A percentile compares a stretch with the other conserved stretches of the same genome.
These are phyloP conservation scores for Grammothele lineata DNA, from an alignment of 768 basidiomycete species.

Conservation along the genomic window DNA sequence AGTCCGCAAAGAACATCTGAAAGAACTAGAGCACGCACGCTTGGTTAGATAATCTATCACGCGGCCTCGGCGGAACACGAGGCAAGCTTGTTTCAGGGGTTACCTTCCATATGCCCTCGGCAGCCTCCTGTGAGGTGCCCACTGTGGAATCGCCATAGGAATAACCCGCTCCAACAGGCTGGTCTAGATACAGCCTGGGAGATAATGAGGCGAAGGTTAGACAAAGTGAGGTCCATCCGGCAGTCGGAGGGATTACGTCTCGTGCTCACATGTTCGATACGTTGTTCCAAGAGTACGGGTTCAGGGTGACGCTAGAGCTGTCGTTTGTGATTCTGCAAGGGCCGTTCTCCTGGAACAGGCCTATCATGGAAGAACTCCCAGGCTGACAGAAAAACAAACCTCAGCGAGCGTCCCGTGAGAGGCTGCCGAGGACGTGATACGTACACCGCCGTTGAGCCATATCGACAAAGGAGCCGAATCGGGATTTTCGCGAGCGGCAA, in stretches of 20 bases:
- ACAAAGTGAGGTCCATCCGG: neutral
- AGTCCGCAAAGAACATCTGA: slow-evolving; percentile 57
- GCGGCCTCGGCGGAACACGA: neutral
- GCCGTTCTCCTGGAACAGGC: slow-evolving; percentile 40
- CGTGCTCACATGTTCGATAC: slow-evolving; percentile 40
- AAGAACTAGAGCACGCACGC: slow-evolving; percentile 38
- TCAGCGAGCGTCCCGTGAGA: neutral
- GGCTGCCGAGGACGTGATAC: slow-evolving; percentile 3
- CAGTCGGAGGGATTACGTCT: neutral
- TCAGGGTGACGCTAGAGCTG: slow-evolving; percentile 43
- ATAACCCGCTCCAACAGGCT: slow-evolving; percentile 60
- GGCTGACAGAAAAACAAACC: slow-evolving; percentile 21
- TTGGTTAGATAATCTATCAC: neutral
- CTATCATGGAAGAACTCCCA: slow-evolving; percentile 37
- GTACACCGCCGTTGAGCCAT: slow-evolving; percentile 59
- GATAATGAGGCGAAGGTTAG: slow-evolving; percentile 1
- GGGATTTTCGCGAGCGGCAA: slow-evolving; percentile 57
- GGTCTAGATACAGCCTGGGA: slow-evolving; percentile 50
- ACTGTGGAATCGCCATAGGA: slow-evolving; percentile 50
- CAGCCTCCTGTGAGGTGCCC: slow-evolving; percentile 52
- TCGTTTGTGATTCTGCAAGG: slow-evolving; percentile 47
- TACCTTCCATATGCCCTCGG: slow-evolving; percentile 50
- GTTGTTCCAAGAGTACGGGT: slow-evolving; percentile 58
- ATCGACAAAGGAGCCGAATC: slow-evolving; percentile 56
- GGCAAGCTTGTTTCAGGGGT: neutral